Evolutionary conservation across 805 yeast species (phyloP), one percentile per base, ranked within the genome.

Genomic region (Candida gorgasii): DNA sequence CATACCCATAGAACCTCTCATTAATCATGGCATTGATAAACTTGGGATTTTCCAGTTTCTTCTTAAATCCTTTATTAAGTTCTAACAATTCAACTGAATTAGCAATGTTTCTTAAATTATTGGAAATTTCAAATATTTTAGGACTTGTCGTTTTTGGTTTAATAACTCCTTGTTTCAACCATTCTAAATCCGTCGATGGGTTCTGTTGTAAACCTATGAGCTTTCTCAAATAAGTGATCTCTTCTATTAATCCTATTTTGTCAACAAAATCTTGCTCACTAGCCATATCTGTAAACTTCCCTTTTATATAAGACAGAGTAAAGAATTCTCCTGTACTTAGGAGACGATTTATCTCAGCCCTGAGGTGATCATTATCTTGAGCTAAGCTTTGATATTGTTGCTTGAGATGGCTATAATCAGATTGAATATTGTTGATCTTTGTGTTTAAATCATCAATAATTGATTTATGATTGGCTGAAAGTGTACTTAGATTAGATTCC

Each of bases 191-290:
- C 11, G 3, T n/a, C 8, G 28, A 14, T 22, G 37, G 20, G 1
- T 42, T 33, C 29, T 31, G 20, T 1, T 34, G 3, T 15, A 33
- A 18, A 14, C 13, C 26, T 7, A 61, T 58, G 50, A 71, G 57
- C 16, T 63, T 62, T 40, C 74, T 63, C 31, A 80, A 57, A 14
- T 69, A 55, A 2, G 61, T 53, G 8, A 79, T 67, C 51, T 79
- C 80, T 24, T 74, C 73, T 0, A 75, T 49, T 12, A 78, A 50
- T 1, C 67, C 65, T 30, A 66, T 48, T 28, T 63, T 65, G 3
- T 58, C 64, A 3, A 60, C 54, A 30, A 53, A 54, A 19, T 63
- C 55, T 36, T 61, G 59, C 45, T 68, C 74, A 5, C 64, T 57
- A 11, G 62, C 44, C 8, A 70, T 44, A 24, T 59, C 54, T 2